Conservation (phyloP, 169 alveolate genomes). For the Ichthyophthirius multifiliis region DNA sequence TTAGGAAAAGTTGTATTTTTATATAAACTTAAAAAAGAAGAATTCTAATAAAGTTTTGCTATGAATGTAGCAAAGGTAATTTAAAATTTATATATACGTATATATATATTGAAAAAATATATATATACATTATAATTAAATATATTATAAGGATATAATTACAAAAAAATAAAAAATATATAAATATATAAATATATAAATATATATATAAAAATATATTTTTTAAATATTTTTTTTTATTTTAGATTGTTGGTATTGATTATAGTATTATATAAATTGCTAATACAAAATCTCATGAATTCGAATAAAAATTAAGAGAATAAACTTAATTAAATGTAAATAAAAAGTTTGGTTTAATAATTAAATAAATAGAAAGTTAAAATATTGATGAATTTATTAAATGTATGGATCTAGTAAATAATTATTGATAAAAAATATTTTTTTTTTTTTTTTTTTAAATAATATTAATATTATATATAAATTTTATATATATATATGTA, state of each 20-base stretch:
- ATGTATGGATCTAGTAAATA: no score
- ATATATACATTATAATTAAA: no score
- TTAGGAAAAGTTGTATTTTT: constrained; percentile 86
- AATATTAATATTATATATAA: no score
- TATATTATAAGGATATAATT: no score
- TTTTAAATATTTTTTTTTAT: not conserved
- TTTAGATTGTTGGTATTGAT: constrained; percentile 26
- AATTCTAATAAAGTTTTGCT: constrained; percentile 96
- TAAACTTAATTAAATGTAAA: not conserved
- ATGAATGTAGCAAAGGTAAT: constrained; percentile 93
- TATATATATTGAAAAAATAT: no score
- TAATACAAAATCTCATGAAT: constrained; percentile 2
- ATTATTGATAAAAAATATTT: no score
- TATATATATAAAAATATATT: constrained; percentile 1
- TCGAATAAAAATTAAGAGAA: not conserved
- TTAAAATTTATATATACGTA: not conserved
- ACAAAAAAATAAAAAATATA: not conserved
- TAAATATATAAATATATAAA: constrained; percentile 11
- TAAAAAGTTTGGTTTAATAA: not conserved
- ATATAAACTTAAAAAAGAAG: constrained; percentile 92
- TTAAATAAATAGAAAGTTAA: not conserved
- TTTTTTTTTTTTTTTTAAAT: no score
- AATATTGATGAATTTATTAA: constrained; percentile 1
- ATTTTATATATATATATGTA: no score
- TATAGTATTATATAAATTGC: constrained; percentile 17